Conservation (phyloP, 2,329 filamentous ascomycete species). For the Venturia pyrina region DNA sequence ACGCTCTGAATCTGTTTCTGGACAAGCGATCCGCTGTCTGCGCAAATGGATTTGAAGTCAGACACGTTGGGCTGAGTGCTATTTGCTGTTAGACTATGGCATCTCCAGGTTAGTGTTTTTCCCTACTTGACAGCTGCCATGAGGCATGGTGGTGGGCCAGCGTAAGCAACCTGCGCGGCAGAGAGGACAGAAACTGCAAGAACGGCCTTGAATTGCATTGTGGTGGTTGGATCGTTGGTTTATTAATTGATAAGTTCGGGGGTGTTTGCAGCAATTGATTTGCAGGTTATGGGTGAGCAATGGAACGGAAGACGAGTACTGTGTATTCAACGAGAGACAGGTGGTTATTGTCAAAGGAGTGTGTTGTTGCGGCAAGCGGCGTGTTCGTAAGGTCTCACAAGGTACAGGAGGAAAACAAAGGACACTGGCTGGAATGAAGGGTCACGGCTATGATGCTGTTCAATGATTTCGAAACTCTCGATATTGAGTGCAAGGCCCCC, state of each 20-base stretch:
- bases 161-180: neutral
- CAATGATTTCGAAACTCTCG: neutral
- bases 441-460: neutral
- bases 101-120: neutral
- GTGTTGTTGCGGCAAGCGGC: neutral
- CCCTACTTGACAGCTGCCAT: slow-evolving; percentile 8
- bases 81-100: neutral
- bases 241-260: neutral
- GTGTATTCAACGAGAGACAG: neutral
- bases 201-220: slow-evolving; percentile 9
- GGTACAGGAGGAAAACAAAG: neutral
- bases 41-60: slow-evolving; percentile 6
- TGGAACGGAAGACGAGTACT: neutral
- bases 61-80: neutral
- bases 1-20: slow-evolving; percentile 1
- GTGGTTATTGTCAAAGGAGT: neutral
- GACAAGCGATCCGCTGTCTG: neutral
- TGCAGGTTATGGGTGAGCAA: neutral
- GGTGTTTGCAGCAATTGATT: neutral
- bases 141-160: slow-evolving; percentile 5
- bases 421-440: neutral
- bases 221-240: neutral
- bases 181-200: neutral
- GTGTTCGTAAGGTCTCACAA: neutral
- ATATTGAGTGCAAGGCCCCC: neutral